Conservation (phyloP, 108 stramenopile genomes). For the Cyclotella distinguenda region DNA sequence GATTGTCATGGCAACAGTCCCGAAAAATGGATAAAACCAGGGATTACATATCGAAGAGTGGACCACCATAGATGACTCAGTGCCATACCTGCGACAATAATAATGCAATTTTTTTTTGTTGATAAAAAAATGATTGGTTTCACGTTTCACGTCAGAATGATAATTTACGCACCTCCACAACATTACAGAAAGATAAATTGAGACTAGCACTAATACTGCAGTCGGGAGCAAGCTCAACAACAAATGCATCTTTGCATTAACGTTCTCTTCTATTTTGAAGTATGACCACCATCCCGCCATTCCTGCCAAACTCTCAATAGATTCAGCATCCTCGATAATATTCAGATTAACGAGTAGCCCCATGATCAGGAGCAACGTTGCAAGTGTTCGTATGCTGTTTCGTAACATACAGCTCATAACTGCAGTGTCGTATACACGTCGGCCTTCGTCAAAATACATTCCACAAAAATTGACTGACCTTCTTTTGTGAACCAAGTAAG, state of each 20-base stretch:
- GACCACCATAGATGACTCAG: constrained; percentile 51
- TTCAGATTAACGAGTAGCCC: constrained; percentile 50
- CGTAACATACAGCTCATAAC: constrained; percentile 46
- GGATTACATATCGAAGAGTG: constrained; percentile 49
- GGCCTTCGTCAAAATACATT: constrained; percentile 59
- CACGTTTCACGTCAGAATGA: neutral
- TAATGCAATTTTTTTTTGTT: neutral
- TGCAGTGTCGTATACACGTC: constrained; percentile 35
- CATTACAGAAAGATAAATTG: constrained; percentile 42
- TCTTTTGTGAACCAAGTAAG: constrained; percentile 51
- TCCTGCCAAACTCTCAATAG: constrained; percentile 28
- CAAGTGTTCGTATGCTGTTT: constrained; percentile 51
- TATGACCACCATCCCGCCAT: constrained; percentile 41
- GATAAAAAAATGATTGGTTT: neutral
- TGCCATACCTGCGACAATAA: constrained; percentile 28
- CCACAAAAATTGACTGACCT: constrained; percentile 56
- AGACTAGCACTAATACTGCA: constrained; percentile 31
- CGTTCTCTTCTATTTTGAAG: constrained; percentile 9
- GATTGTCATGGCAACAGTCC: constrained; percentile 34
- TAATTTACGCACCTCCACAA: constrained; percentile 41
- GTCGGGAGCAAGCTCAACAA: constrained; percentile 50
- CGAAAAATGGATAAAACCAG: constrained; percentile 48
- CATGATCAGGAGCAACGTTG: constrained; percentile 28
- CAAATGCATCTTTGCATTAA: constrained; percentile 28
- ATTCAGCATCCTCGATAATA: constrained; percentile 12